Evolutionary conservation across 1,284 basidiomycete genomes (phyloP), one percentile per base, ranked within the genome.

Genomic region (Moniliella sp.): DNA sequence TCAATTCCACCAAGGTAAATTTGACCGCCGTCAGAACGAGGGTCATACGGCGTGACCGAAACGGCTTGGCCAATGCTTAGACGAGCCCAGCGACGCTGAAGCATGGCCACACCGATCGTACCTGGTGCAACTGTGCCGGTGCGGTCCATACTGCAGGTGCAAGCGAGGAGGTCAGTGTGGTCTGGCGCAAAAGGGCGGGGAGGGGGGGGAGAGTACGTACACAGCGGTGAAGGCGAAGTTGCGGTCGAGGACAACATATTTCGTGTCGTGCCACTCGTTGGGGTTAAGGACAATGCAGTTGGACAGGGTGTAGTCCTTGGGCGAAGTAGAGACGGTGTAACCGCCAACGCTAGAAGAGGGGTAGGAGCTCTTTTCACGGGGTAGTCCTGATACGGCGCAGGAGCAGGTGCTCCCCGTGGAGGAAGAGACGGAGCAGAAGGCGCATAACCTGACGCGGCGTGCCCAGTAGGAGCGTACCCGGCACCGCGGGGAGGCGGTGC

Each of bases 21-120:
- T 31, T 40, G 50, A 29, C 40, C 36, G 16, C 54, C 53, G 11
- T 43, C 35, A 3, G 41, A 39, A 25, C 40, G 39, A 1, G 55
- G 55, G 29, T 57, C 54, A 36, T 46, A 58, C 18, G 39, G 34
- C 27, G 52, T 47, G 8, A 45, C 55, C 8, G 36, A 35, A 3
- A 57, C 53, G 9, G 43, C 40, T 10, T 57, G 48, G 5, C 56
- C 49, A 7, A 43, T 37, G 8, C 50, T 56, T 12, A 59, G 48
- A 13, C 44, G 43, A 3, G 52, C 52, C 52, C 56, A 57, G 28
- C 54, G 40, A 15, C 50, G 43, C 35, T 56, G 56, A 27, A 56
- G 35, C 18, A 42, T 25, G 5, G 46, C 52, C 0, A 47, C 46
- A 7, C 52, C 55, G 17, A 57, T 43, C 4, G 46, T 50, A 15